These are phyloP conservation scores for Teunomyces aglyptinius DNA, from an alignment of 805 yeast genomes.

Conservation along the genomic window DNA sequence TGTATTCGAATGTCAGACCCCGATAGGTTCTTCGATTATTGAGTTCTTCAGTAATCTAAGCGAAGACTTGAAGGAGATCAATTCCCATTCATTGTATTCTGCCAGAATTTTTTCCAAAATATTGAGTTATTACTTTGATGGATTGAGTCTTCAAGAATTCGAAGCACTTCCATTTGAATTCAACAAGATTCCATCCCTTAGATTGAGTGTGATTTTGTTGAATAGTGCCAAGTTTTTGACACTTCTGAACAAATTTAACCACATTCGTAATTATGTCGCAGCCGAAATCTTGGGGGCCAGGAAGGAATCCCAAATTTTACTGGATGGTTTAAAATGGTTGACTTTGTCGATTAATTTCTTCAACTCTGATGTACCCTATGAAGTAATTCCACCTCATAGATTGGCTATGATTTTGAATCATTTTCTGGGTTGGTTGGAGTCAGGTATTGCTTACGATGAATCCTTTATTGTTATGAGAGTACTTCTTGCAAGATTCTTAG, in stretches of 20 bases:
- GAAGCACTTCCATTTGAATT: constrained; percentile 26
- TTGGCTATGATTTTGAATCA: constrained; percentile 58
- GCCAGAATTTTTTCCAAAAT: constrained; percentile 11
- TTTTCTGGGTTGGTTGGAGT: constrained; percentile 57
- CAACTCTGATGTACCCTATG: constrained; percentile 25
- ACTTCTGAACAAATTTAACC: constrained; percentile 39
- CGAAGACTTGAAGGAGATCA: neutral
- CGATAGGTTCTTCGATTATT: neutral
- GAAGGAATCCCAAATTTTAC: constrained; percentile 36
- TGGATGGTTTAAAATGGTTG: constrained; percentile 46
- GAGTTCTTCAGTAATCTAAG: neutral
- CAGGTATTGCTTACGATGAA: constrained; percentile 58
- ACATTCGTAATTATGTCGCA: constrained; percentile 57
- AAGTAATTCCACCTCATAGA: constrained; percentile 62
- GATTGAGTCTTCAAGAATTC: constrained; percentile 13
- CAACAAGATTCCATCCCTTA: constrained; percentile 31
- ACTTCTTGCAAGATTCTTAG: constrained; percentile 48
- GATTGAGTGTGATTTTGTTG: constrained; percentile 24
- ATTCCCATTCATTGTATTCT: constrained; percentile 6
- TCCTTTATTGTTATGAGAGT: constrained; percentile 52
- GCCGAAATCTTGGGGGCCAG: constrained; percentile 63
- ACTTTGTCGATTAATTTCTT: constrained; percentile 47
- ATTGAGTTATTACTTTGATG: constrained; percentile 11
- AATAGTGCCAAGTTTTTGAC: constrained; percentile 39
- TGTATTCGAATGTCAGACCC: neutral